These are phyloP conservation scores for Backusella mclennaniae DNA, from an alignment of 192 early-diverging fungal genomes.

Conservation along the genomic window DNA sequence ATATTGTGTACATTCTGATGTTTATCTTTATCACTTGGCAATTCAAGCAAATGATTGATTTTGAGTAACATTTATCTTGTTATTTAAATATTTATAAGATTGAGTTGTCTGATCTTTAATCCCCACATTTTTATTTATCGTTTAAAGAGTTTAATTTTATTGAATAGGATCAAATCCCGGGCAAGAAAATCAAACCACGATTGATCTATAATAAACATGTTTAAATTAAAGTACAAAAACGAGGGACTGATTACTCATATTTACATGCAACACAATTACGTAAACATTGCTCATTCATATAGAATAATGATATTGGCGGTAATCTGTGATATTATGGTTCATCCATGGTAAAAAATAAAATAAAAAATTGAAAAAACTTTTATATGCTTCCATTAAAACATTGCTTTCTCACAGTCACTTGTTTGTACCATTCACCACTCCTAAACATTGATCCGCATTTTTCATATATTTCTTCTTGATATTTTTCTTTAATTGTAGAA, in stretches of 20 bases:
- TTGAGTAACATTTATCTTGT: background rate
- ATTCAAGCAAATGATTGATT: background rate
- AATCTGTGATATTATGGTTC: background rate
- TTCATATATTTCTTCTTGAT: background rate
- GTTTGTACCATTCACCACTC: background rate
- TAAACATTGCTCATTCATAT: background rate
- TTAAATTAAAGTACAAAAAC: background rate
- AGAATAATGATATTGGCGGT: no score
- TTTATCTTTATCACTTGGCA: background rate
- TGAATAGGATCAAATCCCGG: background rate
- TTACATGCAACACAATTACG: background rate
- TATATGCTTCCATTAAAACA: background rate
- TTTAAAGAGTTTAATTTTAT: background rate
- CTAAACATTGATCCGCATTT: background rate
- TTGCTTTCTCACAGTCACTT: background rate
- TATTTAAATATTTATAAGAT: background rate
- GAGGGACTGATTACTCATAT: background rate
- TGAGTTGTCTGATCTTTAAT: background rate
- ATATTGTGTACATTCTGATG: background rate
- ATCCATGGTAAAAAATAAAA: background rate
- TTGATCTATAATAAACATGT: background rate
- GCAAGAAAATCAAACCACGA: background rate
- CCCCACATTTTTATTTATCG: background rate
- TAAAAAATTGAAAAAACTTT: background rate
- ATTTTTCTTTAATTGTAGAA: no score